These are phyloP conservation scores for Sphenostylis stenocarpa DNA, from an alignment of 306 rosid species.

Conservation along the genomic window DNA sequence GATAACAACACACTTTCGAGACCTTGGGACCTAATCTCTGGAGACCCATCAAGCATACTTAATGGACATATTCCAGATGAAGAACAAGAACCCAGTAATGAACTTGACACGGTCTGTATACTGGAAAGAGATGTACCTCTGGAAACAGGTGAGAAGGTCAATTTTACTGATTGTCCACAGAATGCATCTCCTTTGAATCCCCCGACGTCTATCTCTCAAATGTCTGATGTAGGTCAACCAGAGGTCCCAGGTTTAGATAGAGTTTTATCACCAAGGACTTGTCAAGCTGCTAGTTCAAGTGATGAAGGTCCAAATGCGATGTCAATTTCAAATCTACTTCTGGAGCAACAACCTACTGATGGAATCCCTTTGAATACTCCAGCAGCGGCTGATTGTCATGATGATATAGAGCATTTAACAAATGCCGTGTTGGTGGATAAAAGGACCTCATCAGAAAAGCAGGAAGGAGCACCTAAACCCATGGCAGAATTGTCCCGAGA, in stretches of 20 bases:
- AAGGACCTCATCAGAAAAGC: constrained; percentile 39
- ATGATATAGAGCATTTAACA: constrained; percentile 24
- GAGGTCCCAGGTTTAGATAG: constrained; percentile 22
- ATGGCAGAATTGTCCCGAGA: constrained; percentile 30
- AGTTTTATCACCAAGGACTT: constrained; percentile 29
- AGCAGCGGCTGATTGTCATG: constrained; percentile 34
- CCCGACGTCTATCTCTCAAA: constrained; percentile 10
- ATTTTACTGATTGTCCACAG: constrained; percentile 4
- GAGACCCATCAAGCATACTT: constrained; percentile 30
- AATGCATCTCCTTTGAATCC: constrained; percentile 19
- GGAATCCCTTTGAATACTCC: constrained; percentile 22
- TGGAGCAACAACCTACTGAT: constrained; percentile 34
- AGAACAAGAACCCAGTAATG: constrained; percentile 35
- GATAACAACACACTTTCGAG: background rate
- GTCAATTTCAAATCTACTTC: constrained; percentile 27
- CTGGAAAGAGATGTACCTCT: background rate
- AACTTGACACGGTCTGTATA: constrained; percentile 1
- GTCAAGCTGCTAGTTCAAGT: constrained; percentile 27
- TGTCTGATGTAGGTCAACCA: background rate
- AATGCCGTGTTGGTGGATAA: constrained; percentile 29
- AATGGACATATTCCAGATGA: constrained; percentile 25
- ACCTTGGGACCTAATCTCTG: constrained; percentile 31
- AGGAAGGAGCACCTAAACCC: constrained; percentile 39
- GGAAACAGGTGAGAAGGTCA: constrained; percentile 9
- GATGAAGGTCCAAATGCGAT: constrained; percentile 16